These are phyloP conservation scores for Trichoderma brevicompactum DNA, from an alignment of 2,329 filamentous ascomycete species.

Conservation along the genomic window DNA sequence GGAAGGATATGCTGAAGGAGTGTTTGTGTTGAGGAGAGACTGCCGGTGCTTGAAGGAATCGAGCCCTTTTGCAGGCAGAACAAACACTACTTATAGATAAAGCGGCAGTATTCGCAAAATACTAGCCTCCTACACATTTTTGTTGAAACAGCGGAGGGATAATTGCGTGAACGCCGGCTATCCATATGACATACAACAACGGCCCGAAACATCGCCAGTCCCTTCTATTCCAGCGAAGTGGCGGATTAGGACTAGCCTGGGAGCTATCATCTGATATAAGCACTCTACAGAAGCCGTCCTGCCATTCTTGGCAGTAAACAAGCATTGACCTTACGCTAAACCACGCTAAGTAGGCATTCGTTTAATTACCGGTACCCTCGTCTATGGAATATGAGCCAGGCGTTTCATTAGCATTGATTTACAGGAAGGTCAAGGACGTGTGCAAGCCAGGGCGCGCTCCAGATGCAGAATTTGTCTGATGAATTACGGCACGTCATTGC, in stretches of 20 bases:
- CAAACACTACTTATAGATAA: slow-evolving; percentile 5
- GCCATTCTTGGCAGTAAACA: background rate
- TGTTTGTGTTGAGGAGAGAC: background rate
- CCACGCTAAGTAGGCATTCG: background rate
- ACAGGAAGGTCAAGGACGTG: slow-evolving; percentile 2
- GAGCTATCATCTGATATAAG: slow-evolving; percentile 21
- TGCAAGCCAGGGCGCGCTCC: background rate
- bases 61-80: background rate
- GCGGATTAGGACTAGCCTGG: background rate
- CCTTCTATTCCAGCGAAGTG: background rate
- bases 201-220: slow-evolving; percentile 4
- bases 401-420: background rate
- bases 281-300: slow-evolving; percentile 15
- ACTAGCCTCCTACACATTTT: background rate
- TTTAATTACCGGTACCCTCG: slow-evolving; percentile 10
- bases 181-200: background rate
- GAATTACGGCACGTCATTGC: slow-evolving; percentile 3
- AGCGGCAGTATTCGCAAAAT: background rate
- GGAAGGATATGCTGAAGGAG: background rate
- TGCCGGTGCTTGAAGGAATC: background rate
- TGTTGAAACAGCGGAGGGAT: background rate
- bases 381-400: background rate
- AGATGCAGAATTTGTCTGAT: background rate
- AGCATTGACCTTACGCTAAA: background rate
- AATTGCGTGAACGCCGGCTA: background rate